These are phyloP conservation scores for Xylaria sp. DNA, from an alignment of 2,329 filamentous ascomycete species.

Conservation along the genomic window DNA sequence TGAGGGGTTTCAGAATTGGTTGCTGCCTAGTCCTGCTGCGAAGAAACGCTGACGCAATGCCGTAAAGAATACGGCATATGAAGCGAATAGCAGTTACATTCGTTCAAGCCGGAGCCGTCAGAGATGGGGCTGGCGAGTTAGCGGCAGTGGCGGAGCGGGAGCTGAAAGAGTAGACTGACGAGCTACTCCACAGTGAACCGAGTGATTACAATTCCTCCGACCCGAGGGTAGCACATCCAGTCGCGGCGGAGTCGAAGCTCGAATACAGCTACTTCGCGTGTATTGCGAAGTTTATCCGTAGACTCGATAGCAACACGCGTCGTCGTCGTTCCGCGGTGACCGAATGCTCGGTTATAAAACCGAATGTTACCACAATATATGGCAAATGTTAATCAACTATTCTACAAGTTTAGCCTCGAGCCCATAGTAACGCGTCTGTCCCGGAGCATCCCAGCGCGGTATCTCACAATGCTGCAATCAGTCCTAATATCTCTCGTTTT, in stretches of 20 bases:
- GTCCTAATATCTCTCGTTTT: slow-evolving; percentile 9
- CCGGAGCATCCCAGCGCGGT: not conserved
- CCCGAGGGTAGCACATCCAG: not conserved
- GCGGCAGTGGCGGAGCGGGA: slow-evolving; percentile 12
- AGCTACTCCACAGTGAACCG: not conserved
- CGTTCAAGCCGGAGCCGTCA: not conserved
- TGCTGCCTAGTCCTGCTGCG: not conserved
- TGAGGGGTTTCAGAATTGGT: not conserved
- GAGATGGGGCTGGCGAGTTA: not conserved
- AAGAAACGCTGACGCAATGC: not conserved
- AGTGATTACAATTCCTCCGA: too few species aligned
- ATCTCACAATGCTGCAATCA: slow-evolving; percentile 15
- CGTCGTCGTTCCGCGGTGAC: too few species aligned
- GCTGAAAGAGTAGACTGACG: slow-evolving; percentile 9
- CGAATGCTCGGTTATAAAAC: slow-evolving; percentile 7
- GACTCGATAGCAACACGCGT: not conserved
- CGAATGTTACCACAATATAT: not conserved
- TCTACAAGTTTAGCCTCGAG: not conserved
- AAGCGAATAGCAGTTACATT: not conserved
- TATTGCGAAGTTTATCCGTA: not conserved
- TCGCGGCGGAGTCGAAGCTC: not conserved
- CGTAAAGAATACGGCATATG: not conserved
- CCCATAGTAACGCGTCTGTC: not conserved
- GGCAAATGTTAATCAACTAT: not conserved
- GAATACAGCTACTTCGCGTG: not conserved